Base-by-base conservation (phyloP, 148 eudicot species). In the Euryodendron excelsum region DNA sequence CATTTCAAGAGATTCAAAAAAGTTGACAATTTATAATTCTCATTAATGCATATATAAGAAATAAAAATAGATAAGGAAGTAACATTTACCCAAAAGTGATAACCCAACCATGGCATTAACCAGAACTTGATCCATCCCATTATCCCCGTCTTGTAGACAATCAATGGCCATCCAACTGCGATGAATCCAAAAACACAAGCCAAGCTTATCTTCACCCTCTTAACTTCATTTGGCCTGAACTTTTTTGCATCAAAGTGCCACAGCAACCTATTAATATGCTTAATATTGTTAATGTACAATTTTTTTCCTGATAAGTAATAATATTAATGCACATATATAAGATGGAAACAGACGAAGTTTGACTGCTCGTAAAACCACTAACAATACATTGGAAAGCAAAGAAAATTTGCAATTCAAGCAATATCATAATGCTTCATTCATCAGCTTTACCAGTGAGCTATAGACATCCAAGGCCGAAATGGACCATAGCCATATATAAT, bases 81-180 rank as follows among this genome's bases (percentile, higher is more conserved):
- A 59, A 41, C n/a, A 72, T 76, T 36, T 95, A 93, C 97, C 99
- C 99, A 95, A 72, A 95, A 95, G 82, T 93, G 99, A 86, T 90
- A 95, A 79, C 97, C 99, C 88, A 95, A 77, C 97, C 99, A 95
- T 25, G 98, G 99, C 90, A 91, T 90, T 69, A 95, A 82, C 99
- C 99, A 95, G 87, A 90, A 95, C 83, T 95, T 93, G 82, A 95
- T 82, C 97, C 97, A 95, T 73, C 96, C 99, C 39, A 84, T 75
- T 28, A 95, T 79, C 60, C 99, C 99, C 0, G 88, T 77, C 78
- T 89, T 89, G 67, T 72, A 89, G 53, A 95, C 80, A 41, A 95
- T 95, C 83, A 95, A 83, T 0, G 96, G 97, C 97, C 96, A 95
- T 71, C 87, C 99, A 69, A 93, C 78, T 60, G 86, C 93, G 80